Evolutionary conservation across 179 eudicot species (phyloP).

Genomic region (Carnegiea gigantea): DNA sequence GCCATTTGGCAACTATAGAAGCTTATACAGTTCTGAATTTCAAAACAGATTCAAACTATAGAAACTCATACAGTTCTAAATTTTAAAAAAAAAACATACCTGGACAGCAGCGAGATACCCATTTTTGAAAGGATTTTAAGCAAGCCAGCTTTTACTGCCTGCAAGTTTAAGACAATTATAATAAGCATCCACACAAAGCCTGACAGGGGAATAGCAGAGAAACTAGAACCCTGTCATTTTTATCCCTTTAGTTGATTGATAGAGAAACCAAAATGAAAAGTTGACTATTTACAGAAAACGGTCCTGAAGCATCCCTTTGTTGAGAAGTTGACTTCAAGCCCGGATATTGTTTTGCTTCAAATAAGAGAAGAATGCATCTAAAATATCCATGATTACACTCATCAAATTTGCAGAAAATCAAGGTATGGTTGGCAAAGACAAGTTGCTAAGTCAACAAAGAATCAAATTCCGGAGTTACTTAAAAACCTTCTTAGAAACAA

Average conservation of each 20-base stretch:
- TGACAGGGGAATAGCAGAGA: not conserved
- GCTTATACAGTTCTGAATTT: not conserved
- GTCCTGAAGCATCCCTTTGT: not conserved
- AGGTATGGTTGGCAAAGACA: not conserved
- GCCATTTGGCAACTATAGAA: not conserved
- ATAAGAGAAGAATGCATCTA: no score
- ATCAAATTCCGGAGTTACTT: no score
- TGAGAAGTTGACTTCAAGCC: not conserved
- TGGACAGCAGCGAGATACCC: constrained; percentile 99
- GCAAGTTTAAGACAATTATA: constrained; percentile 23
- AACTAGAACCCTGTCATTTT: not conserved
- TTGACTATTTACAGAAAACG: not conserved
- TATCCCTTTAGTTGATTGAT: not conserved
- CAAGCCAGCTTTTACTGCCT: constrained; percentile 92
- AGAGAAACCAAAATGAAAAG: not conserved
- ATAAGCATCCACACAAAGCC: constrained; percentile 2
- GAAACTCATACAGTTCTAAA: no score
- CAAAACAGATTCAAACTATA: not conserved
- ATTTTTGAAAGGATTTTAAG: constrained; percentile 97
- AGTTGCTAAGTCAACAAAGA: no score
- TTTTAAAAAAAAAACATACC: constrained; percentile 41
- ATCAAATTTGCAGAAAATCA: no score
- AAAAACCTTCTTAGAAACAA: no score
- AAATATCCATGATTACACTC: no score
- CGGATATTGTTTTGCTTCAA: no score